Conservation (phyloP, 75 land plant species). For the Selaginella tamariscina region DNA sequence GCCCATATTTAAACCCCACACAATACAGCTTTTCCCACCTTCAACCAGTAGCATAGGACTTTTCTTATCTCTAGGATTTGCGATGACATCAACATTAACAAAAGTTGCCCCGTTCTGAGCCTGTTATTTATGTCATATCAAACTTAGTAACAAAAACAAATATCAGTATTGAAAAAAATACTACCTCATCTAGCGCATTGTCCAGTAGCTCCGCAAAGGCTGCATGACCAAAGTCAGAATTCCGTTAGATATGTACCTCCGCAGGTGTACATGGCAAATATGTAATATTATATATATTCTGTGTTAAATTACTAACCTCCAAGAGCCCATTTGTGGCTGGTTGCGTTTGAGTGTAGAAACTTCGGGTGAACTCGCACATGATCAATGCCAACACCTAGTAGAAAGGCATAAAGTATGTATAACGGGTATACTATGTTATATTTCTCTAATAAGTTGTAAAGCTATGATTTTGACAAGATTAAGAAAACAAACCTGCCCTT, state of each 20-base stretch:
- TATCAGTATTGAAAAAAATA: conserved; percentile 19
- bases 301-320: conserved; percentile 37
- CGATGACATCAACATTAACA: conserved; percentile 55
- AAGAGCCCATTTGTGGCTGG: conserved; percentile 97
- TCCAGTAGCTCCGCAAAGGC: conserved; percentile 93
- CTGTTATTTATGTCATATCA: conserved; percentile 19
- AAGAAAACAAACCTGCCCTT: conserved; percentile 8
- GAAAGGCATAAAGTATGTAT: background rate
- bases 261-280: too few relatives aligned
- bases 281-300: background rate
- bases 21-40: conserved; percentile 33
- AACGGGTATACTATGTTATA: background rate
- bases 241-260: too few relatives aligned
- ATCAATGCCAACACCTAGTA: conserved; percentile 32
- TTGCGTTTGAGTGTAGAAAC: conserved; percentile 96
- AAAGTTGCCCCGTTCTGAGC: conserved; percentile 83
- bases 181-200: conserved; percentile 94
- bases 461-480: background rate
- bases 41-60: conserved; percentile 63
- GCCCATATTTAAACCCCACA: too few relatives aligned
- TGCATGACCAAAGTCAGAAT: conserved; percentile 19
- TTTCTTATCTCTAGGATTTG: conserved; percentile 51
- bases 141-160: background rate
- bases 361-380: conserved; percentile 77
- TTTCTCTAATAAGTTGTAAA: background rate